phyloP scores from a whole-genome alignment of 2,329 filamentous ascomycete genomes.

The Penicillium glabrum region DNA sequence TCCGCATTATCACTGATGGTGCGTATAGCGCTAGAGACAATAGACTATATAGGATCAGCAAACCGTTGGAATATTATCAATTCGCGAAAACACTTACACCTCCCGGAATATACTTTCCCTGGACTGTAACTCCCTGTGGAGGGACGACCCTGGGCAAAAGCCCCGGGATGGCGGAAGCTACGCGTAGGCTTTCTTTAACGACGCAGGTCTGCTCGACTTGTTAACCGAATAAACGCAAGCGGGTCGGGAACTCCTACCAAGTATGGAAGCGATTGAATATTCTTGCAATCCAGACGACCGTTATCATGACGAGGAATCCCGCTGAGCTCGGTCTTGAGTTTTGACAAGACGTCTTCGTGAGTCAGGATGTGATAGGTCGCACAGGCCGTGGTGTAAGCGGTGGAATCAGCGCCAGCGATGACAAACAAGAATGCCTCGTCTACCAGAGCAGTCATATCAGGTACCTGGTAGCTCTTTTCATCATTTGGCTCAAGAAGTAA shows the following conservation, averaged over 20 bases:
- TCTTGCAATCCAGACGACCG: background rate
- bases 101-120: background rate
- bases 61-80: background rate
- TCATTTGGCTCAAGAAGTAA: background rate
- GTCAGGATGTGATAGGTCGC: background rate
- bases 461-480: background rate
- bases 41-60: background rate
- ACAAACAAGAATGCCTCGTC: background rate
- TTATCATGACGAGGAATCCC: background rate
- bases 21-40: background rate
- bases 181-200: background rate
- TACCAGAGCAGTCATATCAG: background rate
- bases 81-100: background rate
- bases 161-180: background rate
- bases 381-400: background rate
- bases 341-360: background rate
- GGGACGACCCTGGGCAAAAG: background rate
- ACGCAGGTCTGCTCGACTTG: background rate
- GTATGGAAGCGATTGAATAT: background rate
- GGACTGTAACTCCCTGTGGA: background rate
- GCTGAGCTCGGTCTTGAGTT: background rate
- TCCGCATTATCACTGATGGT: background rate
- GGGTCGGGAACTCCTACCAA: background rate
- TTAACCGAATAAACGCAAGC: background rate
- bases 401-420: background rate